Percentiles rank a stretch among this genome's conserved stretches.
Evolutionary conservation across 1,284 basidiomycete genomes (phyloP).

Genomic region (Tilletia horrida): DNA sequence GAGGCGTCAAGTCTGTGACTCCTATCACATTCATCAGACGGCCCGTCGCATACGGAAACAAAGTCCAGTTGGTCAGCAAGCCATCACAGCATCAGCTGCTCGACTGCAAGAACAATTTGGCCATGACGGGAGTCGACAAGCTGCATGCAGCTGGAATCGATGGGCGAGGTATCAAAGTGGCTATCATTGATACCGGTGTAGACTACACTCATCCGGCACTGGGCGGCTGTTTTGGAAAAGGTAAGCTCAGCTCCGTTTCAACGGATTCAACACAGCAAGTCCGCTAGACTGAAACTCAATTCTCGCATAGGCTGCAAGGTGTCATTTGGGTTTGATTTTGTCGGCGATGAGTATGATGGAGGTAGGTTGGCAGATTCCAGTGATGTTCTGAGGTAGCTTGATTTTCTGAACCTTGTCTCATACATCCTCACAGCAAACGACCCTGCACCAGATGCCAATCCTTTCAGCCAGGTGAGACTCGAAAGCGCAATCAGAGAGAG

Average conservation of each 20-base stretch:
- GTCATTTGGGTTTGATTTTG: slow-evolving; percentile 19
- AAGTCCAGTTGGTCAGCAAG: slow-evolving; percentile 17
- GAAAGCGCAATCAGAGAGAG: not conserved
- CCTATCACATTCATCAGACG: slow-evolving; percentile 16
- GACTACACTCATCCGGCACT: slow-evolving; percentile 17
- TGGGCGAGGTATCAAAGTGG: not conserved
- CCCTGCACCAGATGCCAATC: slow-evolving; percentile 15
- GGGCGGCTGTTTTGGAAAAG: slow-evolving; percentile 14
- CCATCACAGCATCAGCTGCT: slow-evolving; percentile 2
- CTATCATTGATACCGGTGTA: slow-evolving; percentile 16
- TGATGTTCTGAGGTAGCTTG: too few relatives aligned
- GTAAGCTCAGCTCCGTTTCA: not conserved
- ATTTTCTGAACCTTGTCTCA: not conserved
- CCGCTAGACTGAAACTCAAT: not conserved
- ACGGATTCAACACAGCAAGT: not conserved
- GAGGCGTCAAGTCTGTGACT: slow-evolving; percentile 17
- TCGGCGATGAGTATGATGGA: slow-evolving; percentile 20
- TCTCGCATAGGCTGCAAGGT: not conserved
- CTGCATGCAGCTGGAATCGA: slow-evolving; percentile 9
- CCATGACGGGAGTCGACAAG: slow-evolving; percentile 10
- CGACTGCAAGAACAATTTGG: slow-evolving; percentile 1
- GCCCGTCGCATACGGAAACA: slow-evolving; percentile 8
- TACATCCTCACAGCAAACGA: slow-evolving; percentile 11
- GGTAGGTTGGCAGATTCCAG: too few relatives aligned
- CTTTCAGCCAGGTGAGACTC: not conserved